Evolutionary conservation across 257 asterid species (phyloP), one percentile per base, ranked within the genome.

Genomic region (Leonotis leonurus): DNA sequence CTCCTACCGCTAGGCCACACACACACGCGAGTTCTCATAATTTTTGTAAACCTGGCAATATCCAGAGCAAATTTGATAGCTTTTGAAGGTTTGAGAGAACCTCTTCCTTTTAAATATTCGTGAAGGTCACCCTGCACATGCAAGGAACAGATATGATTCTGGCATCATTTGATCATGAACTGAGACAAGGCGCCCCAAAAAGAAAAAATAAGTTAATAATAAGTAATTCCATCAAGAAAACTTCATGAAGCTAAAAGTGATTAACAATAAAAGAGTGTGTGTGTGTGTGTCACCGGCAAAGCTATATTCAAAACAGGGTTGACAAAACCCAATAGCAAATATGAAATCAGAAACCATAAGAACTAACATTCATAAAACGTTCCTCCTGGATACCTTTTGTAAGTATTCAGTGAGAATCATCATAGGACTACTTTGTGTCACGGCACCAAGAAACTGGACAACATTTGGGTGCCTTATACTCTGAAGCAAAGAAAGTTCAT

Each of bases 371-470:
- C 32, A 32, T 21, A 30, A 70, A 56, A 55, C 17, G 30, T 39
- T 49, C 39, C 20, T 35, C 10, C 30, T 6, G 27, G 63, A 56
- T 67, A 92, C 98, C 92, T 84, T 86, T 13, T 95, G 95, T 56
- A 92, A 71, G 78, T 92, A 92, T 73, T 92, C 98, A 5, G 92
- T 92, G 70, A 92, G 97, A 72, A 92, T 92, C 98, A 92, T 89
- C 97, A 89, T 92, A 12, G 98, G 98, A 82, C 87, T 86, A 73
- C 86, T 89, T 65, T 92, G 98, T 21, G 98, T 92, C 36, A 92
- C 97, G 46, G 98, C 98, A 14, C 97, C 96, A 73, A 92, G 95
- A 86, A 92, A 92, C 70, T 92, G 97, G 41, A 92, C 91, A 5
- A 92, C 95, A 63, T 92, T 92, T 35, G 98, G 98, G 79, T 92